Evolutionary conservation across 345 rosid species (phyloP), one percentile per base, ranked within the genome.

Genomic region (Clarkia xantiana): DNA sequence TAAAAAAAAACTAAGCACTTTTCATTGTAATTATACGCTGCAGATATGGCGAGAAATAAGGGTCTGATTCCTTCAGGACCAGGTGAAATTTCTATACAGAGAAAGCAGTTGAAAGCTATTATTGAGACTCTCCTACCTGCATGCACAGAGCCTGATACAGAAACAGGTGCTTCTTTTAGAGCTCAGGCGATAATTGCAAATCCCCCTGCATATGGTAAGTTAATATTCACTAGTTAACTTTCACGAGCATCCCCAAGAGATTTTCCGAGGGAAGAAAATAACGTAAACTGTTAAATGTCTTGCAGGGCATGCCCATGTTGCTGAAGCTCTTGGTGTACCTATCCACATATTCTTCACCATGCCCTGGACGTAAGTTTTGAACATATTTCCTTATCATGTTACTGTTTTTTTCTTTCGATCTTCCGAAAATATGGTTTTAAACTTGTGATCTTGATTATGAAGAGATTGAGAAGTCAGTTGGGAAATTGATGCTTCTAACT

Each of bases 311-410:
- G 77, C 79, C 9, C 98, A 91, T 66, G 89, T 91, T 58, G 96
- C 98, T 43, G 98, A 91, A 75, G 89, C 98, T 70, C 98, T 91
- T 58, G 80, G 85, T 57, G 83, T 83, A 52, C 98, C 96, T 42
- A 76, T 91, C 58, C 98, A 91, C 67, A 91, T 91, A n/a, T 86
- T 81, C 72, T 91, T 91, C 82, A 91, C 98, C 42, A 91, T 91
- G 98, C 98, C 98, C 42, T 91, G 98, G 98, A 91, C 96, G 98
- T 91, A 71, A 91, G 96, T 74, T 51, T 68, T 64, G 29, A 62
- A 51, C 62, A 11, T 20, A 14, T 49, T 29, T 29, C 53, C 41
- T 18, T 29, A 11, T 14, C 10, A 22, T 49, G n/a, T 14, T 23
- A 1, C 19, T 23, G 6, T 10, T 25, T 9, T 7, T 42, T 2